Evolutionary conservation across 345 rosid genomes (phyloP), one percentile per base, ranked within the genome.

Genomic region (Citrus medica): DNA sequence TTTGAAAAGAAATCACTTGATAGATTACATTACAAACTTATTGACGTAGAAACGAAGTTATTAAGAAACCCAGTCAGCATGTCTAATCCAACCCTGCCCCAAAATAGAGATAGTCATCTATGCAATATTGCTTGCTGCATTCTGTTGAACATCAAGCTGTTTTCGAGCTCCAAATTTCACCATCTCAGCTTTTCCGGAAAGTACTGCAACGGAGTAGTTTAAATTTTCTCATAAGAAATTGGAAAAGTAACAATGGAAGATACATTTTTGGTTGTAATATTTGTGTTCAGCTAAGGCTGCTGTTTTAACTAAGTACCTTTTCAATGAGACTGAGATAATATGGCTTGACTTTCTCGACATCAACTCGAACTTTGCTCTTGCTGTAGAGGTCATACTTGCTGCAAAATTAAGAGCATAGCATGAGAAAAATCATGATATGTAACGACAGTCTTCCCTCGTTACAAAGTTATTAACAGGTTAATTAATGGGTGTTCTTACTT

Each of bases 401-500:
- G 67, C 33, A 63, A 12, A 46, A 63, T 63, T 14, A 63, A 30
- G 28, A 63, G 67, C 35, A 63, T 1, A 63, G 9, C 33, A 6
- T 63, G 7, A 14, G 3, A 28, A 27, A 63, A 28, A 63, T 63
- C 30, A 12, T 30, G 21, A 14, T 63, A 30, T 13, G 12, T 16
- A 1, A 30, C 13, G 4, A 59, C 12, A 7, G 62, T 21, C 62
- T 59, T 59, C 62, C 62, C 7, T 7, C 28, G 5, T 59, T 59
- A n/a, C 62, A n/a, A 59, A 9, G 62, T n/a, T n/a, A 22, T 9
- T 59, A 67, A 67, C 51, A 21, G 46, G 48, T 63, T 4, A 4
- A 27, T 62, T 62, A 63, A 63, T 59, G 28, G 13, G 9, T 24
- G 9, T 37, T 19, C 58, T 78, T 81, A 88, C 89, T 83, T 84